Evolutionary conservation across 768 basidiomycete genomes (phyloP).

Genomic region (Fomitopsis pulvina): DNA sequence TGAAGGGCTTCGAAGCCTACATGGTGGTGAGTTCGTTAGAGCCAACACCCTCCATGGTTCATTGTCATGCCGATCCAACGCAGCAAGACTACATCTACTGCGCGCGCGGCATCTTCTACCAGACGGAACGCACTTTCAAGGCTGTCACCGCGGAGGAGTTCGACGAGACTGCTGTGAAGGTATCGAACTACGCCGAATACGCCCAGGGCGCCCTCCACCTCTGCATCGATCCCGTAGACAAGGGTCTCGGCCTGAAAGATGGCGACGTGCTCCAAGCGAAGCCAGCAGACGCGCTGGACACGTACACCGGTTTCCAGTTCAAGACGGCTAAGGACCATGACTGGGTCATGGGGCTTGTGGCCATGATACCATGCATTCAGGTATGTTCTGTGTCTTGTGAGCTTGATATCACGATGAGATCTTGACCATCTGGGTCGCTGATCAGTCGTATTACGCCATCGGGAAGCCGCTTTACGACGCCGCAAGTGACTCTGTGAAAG

Average conservation of each 20-base stretch:
- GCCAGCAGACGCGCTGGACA: constrained; percentile 1
- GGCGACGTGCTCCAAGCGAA: constrained; percentile 4
- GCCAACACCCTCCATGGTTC: not conserved
- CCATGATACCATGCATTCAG: constrained; percentile 14
- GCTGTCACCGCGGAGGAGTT: constrained; percentile 5
- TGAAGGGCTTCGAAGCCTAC: constrained; percentile 6
- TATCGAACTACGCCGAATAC: constrained; percentile 2
- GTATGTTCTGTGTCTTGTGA: not conserved
- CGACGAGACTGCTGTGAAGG: constrained; percentile 1
- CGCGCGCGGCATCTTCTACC: constrained; percentile 6
- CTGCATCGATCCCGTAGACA: constrained; percentile 3
- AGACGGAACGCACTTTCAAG: constrained; percentile 9
- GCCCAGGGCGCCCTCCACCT: constrained; percentile 1
- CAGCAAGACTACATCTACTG: constrained; percentile 16
- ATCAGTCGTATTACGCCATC: not conserved
- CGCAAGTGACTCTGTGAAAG: not conserved
- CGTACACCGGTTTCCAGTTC: constrained; percentile 9
- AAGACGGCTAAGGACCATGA: constrained; percentile 1
- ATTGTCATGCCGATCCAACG: not conserved
- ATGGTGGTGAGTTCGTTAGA: constrained; percentile 8
- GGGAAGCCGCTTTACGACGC: not conserved
- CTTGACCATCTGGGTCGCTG: too few relatives aligned
- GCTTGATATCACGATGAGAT: not conserved
- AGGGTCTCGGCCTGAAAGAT: constrained; percentile 8
- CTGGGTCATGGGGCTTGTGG: constrained; percentile 8